These are phyloP conservation scores for Plantago coronopus DNA, from an alignment of 305 asterid species.

Conservation along the genomic window DNA sequence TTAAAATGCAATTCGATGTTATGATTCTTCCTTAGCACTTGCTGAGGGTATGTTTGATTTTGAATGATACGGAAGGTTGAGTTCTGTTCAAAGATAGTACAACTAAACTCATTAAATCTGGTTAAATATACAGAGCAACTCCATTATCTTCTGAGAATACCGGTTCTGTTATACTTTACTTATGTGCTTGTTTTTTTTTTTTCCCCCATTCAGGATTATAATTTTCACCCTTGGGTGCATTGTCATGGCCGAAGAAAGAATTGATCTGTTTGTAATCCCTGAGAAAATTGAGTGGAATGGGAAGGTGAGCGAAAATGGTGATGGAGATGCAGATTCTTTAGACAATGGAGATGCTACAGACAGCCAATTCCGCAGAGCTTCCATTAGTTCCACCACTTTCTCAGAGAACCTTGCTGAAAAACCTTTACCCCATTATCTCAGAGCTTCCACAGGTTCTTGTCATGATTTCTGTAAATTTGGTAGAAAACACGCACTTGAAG, in stretches of 20 bases:
- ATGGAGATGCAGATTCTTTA: conserved; percentile 22
- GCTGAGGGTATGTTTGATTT: no score
- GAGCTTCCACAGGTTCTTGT: conserved; percentile 88
- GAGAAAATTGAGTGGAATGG: conserved; percentile 27
- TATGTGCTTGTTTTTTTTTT: neutral
- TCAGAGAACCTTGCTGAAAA: conserved; percentile 25
- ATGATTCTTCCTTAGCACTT: no score
- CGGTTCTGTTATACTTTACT: conserved; percentile 4
- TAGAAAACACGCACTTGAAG: conserved; percentile 38
- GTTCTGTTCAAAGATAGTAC: neutral
- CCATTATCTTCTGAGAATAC: neutral
- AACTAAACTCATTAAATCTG: no score
- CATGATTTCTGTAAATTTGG: conserved; percentile 91
- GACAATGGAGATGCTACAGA: conserved; percentile 15
- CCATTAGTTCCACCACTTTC: conserved; percentile 32
- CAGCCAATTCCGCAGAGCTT: conserved; percentile 29
- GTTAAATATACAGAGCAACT: neutral
- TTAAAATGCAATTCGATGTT: no score
- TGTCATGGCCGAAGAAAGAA: conserved; percentile 58
- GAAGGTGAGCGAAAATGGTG: conserved; percentile 16
- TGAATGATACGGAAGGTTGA: no score
- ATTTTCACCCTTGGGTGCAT: conserved; percentile 20
- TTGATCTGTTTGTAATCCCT: conserved; percentile 24
- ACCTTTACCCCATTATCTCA: conserved; percentile 55
- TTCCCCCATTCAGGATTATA: conserved; percentile 29